phyloP scores from a whole-genome alignment of 305 asterid genomes.

The Solanum hybrid region DNA sequence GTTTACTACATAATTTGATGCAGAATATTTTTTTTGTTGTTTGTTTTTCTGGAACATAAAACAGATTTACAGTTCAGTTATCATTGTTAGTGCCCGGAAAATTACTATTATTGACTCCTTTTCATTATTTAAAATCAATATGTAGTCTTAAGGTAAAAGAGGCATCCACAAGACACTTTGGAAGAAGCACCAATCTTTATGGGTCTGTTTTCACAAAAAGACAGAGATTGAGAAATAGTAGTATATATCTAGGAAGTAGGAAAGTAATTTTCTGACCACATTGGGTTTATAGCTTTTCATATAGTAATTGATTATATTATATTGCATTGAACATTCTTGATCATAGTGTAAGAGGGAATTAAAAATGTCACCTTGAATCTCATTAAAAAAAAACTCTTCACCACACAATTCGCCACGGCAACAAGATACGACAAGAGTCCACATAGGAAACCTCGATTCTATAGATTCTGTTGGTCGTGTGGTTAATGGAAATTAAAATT shows the following conservation, averaged over 20 bases:
- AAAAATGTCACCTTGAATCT: background rate
- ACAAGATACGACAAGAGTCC: constrained; percentile 12
- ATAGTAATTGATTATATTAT: background rate
- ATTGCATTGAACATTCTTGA: constrained; percentile 36
- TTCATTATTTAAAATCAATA: background rate
- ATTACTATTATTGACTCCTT: background rate
- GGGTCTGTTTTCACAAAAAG: background rate
- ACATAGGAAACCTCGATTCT: constrained; percentile 5
- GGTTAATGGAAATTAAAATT: background rate
- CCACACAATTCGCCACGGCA: constrained; percentile 6
- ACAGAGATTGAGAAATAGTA: background rate
- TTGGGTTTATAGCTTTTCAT: constrained; percentile 20
- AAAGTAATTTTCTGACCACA: constrained; percentile 16
- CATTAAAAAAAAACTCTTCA: background rate
- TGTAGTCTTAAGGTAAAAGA: background rate
- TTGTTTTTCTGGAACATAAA: background rate
- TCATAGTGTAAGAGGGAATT: constrained; percentile 14
- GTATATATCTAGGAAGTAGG: background rate
- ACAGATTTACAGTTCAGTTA: background rate
- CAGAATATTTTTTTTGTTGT: background rate
- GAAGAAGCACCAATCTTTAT: background rate
- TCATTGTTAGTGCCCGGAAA: background rate
- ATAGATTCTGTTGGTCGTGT: constrained; percentile 20
- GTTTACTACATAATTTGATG: background rate
- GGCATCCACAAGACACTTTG: background rate